Conservation (phyloP, 352 stramenopile genomes). For the Phytophthora sp. region DNA sequence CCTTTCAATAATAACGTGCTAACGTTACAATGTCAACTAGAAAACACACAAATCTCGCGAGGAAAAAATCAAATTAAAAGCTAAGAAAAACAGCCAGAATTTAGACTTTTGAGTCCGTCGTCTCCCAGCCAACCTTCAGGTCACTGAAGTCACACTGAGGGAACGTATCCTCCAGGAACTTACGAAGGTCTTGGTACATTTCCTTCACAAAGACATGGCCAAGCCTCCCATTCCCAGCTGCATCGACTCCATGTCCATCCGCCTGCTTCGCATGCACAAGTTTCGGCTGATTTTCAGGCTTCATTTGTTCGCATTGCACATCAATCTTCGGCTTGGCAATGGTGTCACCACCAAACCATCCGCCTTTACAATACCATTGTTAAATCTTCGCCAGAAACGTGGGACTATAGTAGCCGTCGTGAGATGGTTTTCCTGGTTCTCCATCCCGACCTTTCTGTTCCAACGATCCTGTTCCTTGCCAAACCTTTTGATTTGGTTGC, state of each 20-base stretch:
- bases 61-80: no score
- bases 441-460: slow-evolving; percentile 5
- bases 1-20: slow-evolving; percentile 22
- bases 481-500: background rate
- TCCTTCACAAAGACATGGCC: slow-evolving; percentile 3
- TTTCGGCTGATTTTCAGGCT: background rate
- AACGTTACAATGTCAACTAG: slow-evolving; percentile 6
- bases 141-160: slow-evolving; percentile 23
- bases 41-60: no score
- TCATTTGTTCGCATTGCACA: background rate
- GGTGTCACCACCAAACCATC: background rate
- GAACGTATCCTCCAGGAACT: slow-evolving; percentile 15
- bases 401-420: slow-evolving; percentile 13
- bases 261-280: background rate
- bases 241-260: background rate
- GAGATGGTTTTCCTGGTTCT: slow-evolving; percentile 1
- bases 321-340: background rate
- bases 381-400: slow-evolving; percentile 10
- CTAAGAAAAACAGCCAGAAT: no score
- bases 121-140: slow-evolving; percentile 3
- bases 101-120: no score
- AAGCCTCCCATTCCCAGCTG: background rate
- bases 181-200: background rate
- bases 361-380: slow-evolving; percentile 27
- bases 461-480: background rate